These are phyloP conservation scores for Metarhizium robertsii DNA, from an alignment of 2,329 filamentous ascomycete genomes.

Conservation along the genomic window DNA sequence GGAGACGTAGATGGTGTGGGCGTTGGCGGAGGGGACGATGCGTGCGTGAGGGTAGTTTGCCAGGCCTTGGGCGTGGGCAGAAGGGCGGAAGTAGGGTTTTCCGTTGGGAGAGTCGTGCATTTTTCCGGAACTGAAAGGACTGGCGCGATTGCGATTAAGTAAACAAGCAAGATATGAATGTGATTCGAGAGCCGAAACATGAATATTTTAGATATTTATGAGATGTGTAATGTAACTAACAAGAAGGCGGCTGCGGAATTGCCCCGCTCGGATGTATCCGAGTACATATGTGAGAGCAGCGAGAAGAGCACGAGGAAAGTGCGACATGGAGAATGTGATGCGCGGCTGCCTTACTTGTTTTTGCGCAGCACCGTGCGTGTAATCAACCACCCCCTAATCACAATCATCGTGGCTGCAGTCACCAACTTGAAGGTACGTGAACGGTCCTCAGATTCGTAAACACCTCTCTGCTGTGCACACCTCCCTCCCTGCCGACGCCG, in stretches of 20 bases:
- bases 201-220: background rate
- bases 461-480: constrained; percentile 33
- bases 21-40: constrained; percentile 17
- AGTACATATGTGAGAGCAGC: background rate
- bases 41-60: constrained; percentile 26
- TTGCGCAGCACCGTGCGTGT: too few species aligned
- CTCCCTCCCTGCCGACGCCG: constrained; percentile 34
- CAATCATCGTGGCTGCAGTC: too few species aligned
- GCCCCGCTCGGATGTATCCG: background rate
- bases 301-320: too few species aligned
- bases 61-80: background rate
- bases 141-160: background rate
- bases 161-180: background rate
- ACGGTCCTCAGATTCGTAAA: background rate
- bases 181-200: background rate
- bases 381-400: too few species aligned
- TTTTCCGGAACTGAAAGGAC: too few species aligned
- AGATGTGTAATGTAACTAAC: background rate
- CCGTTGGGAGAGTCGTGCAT: background rate
- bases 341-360: too few species aligned
- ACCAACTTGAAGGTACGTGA: background rate
- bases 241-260: background rate
- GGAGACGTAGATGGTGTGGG: constrained; percentile 30
- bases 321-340: too few species aligned
- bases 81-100: background rate